Base-by-base conservation (phyloP, 495 filamentous ascomycete species). In the Aspergillus indologenus region DNA sequence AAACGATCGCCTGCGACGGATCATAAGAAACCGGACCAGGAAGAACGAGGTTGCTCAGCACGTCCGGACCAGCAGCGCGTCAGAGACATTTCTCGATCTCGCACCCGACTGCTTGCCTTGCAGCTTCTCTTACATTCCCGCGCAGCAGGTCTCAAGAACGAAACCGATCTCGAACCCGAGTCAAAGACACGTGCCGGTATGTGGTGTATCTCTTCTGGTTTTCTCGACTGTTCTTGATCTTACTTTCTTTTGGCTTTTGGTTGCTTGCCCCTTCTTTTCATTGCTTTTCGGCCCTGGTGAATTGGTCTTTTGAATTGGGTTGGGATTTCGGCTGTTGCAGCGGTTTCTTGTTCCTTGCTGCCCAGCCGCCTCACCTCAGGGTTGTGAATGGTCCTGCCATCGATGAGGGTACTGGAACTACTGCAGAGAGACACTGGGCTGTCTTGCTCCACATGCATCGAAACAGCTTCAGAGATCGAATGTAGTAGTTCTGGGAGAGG, bases 81-180 rank as follows among this genome's bases (percentile, higher is more conserved):
- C 54, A 62, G 60, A 62, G 57, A 65, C 64, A 61, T 56, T 58
- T 44, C 60, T 40, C 34, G 34, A 40, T 40, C 34, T 40, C 34
- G 53, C 61, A 48, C 50, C 54, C 58, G 48, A 53, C 34, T 56
- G 34, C 57, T 61, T 63, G 61, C 64, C 64, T 66, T 66, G 64
- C 64, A 63, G 61, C 53, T 58, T 62, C 53, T 62, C 56, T 62
- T 60, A 60, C 60, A 60, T 62, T 61, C 59, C 56, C 60, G 58
- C 62, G 58, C 63, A 59, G 60, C 58, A 63, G 60, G 63, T 62
- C 54, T 62, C 60, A 61, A n/a, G 57, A 53, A 50, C 53, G 59
- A 61, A 59, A 57, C 53, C 57, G 53, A 49, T 63, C 49, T 57
- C 53, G 14, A 20, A 34, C 47, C 31, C 43, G 52, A 31, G 49